Conservation (phyloP, 208 protist genomes). For the Vickermania ingenoplastis region DNA sequence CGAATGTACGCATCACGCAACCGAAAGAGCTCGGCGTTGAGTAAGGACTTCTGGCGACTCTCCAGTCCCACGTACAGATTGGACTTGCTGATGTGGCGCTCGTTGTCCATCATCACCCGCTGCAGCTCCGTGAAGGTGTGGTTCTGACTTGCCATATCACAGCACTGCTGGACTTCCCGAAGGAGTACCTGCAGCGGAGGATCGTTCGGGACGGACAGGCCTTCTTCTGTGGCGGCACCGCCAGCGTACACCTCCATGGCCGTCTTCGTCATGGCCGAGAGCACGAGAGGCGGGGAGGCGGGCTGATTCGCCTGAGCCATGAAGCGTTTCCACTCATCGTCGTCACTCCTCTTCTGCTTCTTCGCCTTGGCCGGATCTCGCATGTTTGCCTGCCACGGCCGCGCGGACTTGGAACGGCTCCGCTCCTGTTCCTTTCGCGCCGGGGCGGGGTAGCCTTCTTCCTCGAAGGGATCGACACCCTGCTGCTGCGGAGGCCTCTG, state of each 20-base stretch:
- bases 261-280: not conserved
- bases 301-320: not conserved
- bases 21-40: not conserved
- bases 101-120: constrained; percentile 15
- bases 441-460: not conserved
- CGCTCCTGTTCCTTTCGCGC: not conserved
- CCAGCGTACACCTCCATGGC: not conserved
- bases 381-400: too few species aligned
- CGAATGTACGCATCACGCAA: not conserved
- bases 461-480: not conserved
- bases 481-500: not conserved
- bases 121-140: constrained; percentile 18
- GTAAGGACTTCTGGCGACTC: not conserved
- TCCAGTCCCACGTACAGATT: not conserved
- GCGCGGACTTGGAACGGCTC: too few species aligned
- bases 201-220: too few species aligned
- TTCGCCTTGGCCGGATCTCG: too few species aligned
- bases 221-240: constrained; percentile 4
- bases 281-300: not conserved
- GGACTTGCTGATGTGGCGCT: constrained; percentile 12
- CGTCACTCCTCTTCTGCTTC: too few species aligned
- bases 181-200: constrained; percentile 7
- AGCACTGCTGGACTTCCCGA: constrained; percentile 23
- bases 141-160: constrained; percentile 15
- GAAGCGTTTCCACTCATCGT: too few species aligned